A percentile compares a stretch with the other conserved stretches of the same genome.
Conservation (phyloP, 306 rosid genomes). For the Lathyrus oleraceus region DNA sequence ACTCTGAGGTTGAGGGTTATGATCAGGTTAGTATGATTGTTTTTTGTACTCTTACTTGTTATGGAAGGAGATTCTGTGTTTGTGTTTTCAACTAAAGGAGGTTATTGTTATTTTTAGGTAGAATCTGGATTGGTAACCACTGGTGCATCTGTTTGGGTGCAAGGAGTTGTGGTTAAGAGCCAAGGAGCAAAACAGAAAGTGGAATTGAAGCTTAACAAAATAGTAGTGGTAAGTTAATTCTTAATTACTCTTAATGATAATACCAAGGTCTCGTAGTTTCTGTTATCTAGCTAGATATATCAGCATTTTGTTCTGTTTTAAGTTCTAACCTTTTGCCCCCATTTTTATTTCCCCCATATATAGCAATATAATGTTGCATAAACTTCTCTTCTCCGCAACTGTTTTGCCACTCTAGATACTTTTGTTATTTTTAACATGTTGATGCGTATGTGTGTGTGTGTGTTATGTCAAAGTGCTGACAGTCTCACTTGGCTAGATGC, state of each 20-base stretch:
- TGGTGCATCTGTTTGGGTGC: slow-evolving; percentile 92
- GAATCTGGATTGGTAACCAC: slow-evolving; percentile 75
- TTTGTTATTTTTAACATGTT: no score
- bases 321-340: neutral
- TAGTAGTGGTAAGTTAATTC: slow-evolving; percentile 67
- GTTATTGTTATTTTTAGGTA: slow-evolving; percentile 60
- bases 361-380: neutral
- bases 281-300: neutral
- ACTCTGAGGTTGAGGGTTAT: slow-evolving; percentile 68
- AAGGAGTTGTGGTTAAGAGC: slow-evolving; percentile 75
- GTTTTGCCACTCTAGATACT: neutral
- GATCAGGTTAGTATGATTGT: slow-evolving; percentile 58
- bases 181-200: slow-evolving; percentile 91
- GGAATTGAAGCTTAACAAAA: slow-evolving; percentile 82
- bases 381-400: neutral
- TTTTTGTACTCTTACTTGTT: neutral
- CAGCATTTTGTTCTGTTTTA: neutral
- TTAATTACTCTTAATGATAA: no score
- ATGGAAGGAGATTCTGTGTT: neutral
- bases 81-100: slow-evolving; percentile 46
- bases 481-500: slow-evolving; percentile 20
- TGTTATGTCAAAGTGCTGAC: neutral
- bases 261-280: neutral
- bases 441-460: no score
- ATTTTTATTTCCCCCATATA: neutral